Percentiles rank a stretch among this genome's conserved stretches.
Conservation (phyloP, 805 yeast species). For the Komagataella ulmi region DNA sequence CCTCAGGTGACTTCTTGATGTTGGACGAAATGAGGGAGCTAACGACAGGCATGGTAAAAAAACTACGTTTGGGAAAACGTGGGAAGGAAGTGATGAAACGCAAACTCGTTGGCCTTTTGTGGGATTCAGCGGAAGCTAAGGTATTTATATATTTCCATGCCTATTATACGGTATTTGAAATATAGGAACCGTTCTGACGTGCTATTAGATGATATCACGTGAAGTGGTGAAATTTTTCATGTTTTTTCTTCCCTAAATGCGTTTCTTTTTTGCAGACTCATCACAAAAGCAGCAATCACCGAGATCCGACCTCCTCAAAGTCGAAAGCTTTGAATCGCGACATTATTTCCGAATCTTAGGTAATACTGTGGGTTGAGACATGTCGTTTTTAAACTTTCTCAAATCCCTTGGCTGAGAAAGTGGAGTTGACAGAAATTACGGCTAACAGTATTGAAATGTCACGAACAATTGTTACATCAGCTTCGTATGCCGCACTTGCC, state of each 20-base stretch:
- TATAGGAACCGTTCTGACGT: neutral
- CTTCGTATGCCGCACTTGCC: conserved; percentile 24
- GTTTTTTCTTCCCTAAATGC: neutral
- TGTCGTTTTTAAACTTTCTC: neutral
- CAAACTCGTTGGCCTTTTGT: neutral
- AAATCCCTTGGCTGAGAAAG: neutral
- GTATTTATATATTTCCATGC: neutral
- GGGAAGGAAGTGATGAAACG: too few species aligned
- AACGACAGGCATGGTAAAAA: neutral
- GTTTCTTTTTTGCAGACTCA: neutral
- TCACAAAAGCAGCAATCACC: neutral
- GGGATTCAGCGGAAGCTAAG: neutral
- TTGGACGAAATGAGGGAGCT: neutral
- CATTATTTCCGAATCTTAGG: neutral
- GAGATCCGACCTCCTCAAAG: neutral
- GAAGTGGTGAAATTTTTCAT: neutral
- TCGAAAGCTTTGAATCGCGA: too few species aligned
- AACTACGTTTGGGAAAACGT: conserved; percentile 6
- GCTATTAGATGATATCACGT: neutral
- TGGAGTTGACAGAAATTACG: neutral
- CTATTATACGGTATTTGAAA: neutral
- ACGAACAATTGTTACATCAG: neutral
- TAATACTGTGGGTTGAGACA: neutral
- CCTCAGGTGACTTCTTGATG: conserved; percentile 18
- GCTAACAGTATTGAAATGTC: neutral